These are phyloP conservation scores for Magnaporthiopsis incrustans DNA, from an alignment of 2,329 filamentous ascomycete species.

Conservation along the genomic window DNA sequence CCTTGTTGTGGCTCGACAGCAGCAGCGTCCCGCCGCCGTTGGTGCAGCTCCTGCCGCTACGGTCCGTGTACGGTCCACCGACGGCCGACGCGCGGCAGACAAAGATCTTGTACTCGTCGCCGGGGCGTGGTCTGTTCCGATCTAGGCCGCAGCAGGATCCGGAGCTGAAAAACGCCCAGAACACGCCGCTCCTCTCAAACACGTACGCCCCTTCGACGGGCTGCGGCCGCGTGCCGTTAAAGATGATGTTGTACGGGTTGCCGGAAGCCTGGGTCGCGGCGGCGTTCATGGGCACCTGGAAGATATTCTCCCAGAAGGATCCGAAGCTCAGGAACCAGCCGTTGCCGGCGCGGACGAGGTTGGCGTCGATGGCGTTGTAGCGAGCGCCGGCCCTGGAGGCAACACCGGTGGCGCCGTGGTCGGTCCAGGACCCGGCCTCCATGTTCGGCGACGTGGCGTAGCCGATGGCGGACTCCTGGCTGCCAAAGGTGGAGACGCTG, in stretches of 20 bases:
- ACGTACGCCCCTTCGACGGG: conserved; percentile 44
- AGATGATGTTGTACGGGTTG: conserved; percentile 31
- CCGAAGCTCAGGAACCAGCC: conserved; percentile 52
- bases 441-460: conserved; percentile 35
- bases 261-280: conserved; percentile 18
- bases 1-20: conserved; percentile 44
- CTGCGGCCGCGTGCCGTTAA: neutral
- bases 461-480: conserved; percentile 53
- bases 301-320: conserved; percentile 60
- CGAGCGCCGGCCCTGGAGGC: conserved; percentile 29
- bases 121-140: conserved; percentile 37
- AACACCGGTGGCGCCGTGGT: conserved; percentile 48
- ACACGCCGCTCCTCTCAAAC: conserved; percentile 46
- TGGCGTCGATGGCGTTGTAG: conserved; percentile 56
- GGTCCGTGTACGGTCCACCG: conserved; percentile 49
- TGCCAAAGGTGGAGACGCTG: conserved; percentile 51
- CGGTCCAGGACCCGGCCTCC: conserved; percentile 52
- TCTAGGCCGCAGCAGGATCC: conserved; percentile 58
- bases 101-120: conserved; percentile 58
- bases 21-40: conserved; percentile 50
- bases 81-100: conserved; percentile 49
- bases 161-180: conserved; percentile 56
- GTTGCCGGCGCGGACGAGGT: conserved; percentile 37
- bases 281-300: conserved; percentile 44
- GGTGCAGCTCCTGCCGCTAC: conserved; percentile 42